Conservation (phyloP, 192 early-diverging fungal species). For the Linderina pennispora region DNA sequence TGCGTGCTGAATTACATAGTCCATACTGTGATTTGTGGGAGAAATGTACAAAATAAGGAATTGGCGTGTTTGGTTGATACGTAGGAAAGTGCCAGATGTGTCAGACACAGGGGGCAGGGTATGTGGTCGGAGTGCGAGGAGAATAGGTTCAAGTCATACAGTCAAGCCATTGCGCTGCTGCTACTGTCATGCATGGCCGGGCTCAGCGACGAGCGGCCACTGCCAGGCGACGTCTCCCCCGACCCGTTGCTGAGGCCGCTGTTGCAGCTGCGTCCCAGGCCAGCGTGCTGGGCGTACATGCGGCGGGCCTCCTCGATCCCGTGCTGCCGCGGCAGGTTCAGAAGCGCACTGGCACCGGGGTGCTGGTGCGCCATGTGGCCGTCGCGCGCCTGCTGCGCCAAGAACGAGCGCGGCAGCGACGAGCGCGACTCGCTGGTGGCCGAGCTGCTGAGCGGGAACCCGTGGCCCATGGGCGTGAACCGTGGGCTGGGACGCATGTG, state of each 20-base stretch:
- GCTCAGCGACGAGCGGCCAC: background rate
- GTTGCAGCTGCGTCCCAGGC: no score
- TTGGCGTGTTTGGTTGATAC: no score
- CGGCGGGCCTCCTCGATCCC: slow-evolving; percentile 6
- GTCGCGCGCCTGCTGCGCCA: slow-evolving; percentile 1
- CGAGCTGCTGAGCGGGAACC: slow-evolving; percentile 13
- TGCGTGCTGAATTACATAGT: no score
- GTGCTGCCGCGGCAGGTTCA: slow-evolving; percentile 15
- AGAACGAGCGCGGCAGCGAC: slow-evolving; percentile 26
- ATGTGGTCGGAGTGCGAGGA: background rate
- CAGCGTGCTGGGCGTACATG: background rate
- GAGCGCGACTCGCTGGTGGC: slow-evolving; percentile 19
- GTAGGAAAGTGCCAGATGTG: background rate
- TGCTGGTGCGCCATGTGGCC: slow-evolving; percentile 1
- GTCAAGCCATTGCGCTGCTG: background rate
- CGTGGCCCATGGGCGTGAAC: slow-evolving; percentile 33
- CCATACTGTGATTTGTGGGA: no score
- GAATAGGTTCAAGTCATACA: background rate
- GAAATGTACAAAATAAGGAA: background rate
- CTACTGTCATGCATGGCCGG: background rate
- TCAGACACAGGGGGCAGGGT: background rate
- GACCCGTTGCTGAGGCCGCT: background rate
- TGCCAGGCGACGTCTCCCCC: background rate
- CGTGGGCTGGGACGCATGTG: slow-evolving; percentile 34
- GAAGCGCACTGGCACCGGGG: background rate